These are phyloP conservation scores for Mesembryanthemum crystallinum DNA, from an alignment of 148 eudicot species.

Conservation along the genomic window DNA sequence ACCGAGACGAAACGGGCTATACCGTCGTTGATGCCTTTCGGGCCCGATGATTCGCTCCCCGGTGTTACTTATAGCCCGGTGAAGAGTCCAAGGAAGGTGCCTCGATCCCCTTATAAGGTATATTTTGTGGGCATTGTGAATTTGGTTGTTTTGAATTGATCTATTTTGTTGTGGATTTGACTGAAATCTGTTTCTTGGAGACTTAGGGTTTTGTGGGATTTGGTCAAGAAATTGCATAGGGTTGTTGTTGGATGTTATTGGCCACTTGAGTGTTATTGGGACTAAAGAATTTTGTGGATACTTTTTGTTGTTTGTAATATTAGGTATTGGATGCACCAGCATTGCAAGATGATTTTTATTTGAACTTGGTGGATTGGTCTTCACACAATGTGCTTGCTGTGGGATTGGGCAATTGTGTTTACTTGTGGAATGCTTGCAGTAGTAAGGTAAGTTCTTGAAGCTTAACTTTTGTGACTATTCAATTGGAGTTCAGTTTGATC, in stretches of 20 bases:
- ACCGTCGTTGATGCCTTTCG: constrained; percentile 63
- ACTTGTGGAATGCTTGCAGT: constrained; percentile 92
- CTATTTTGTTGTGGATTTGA: background rate
- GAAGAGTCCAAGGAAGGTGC: constrained; percentile 67
- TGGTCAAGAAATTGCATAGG: background rate
- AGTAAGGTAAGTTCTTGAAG: constrained; percentile 60
- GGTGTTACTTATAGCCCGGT: constrained; percentile 77
- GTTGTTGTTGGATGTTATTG: constrained; percentile 19
- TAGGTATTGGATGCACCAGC: constrained; percentile 97
- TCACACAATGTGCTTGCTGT: constrained; percentile 78
- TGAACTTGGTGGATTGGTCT: constrained; percentile 95
- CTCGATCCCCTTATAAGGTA: constrained; percentile 89
- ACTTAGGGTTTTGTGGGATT: background rate
- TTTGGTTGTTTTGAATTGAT: constrained; percentile 2
- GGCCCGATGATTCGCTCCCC: constrained; percentile 60
- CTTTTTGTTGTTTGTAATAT: constrained; percentile 8
- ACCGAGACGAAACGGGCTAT: constrained; percentile 63
- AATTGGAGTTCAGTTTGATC: too few species aligned
- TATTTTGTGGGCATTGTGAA: constrained; percentile 8
- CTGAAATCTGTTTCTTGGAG: background rate
- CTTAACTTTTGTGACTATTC: background rate
- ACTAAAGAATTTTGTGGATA: background rate
- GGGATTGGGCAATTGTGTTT: constrained; percentile 82
- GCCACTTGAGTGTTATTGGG: constrained; percentile 52
- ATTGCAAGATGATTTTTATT: constrained; percentile 93